Percentiles rank a stretch among this genome's conserved stretches.
Evolutionary conservation across 495 filamentous ascomycete genomes (phyloP).

Genomic region (Cryomyces antarcticus): DNA sequence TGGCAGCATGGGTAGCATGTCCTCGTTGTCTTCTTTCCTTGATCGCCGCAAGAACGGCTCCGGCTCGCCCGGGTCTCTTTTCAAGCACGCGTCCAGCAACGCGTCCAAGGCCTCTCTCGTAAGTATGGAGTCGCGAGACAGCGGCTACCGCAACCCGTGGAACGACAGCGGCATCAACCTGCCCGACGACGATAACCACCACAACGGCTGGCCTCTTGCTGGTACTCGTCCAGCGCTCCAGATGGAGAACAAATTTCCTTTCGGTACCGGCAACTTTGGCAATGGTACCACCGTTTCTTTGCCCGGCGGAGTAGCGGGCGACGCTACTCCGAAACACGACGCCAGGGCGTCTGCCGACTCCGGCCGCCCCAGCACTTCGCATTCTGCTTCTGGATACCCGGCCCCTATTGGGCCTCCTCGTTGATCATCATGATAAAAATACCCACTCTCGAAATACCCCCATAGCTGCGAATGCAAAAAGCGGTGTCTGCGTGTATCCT

Average conservation of each 20-base stretch:
- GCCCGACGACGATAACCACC: conserved; percentile 57
- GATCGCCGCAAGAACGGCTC: conserved; percentile 85
- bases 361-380: conserved; percentile 2
- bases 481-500: conserved; percentile 1
- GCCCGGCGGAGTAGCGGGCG: conserved; percentile 23
- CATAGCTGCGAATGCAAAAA: conserved; percentile 7
- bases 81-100: conserved; percentile 83
- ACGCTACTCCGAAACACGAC: conserved; percentile 63
- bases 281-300: not conserved
- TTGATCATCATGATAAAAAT: not conserved
- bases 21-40: conserved; percentile 78
- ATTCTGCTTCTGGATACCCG: conserved; percentile 22
- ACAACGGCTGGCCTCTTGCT: not conserved
- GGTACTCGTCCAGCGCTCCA: too few species aligned
- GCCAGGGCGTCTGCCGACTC: conserved; percentile 2
- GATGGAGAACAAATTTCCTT: conserved; percentile 42
- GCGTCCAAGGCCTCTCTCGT: conserved; percentile 86
- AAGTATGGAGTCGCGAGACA: conserved; percentile 79
- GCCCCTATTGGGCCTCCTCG: conserved; percentile 22
- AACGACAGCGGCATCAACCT: conserved; percentile 91
- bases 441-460: not conserved
- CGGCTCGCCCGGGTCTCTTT: conserved; percentile 61
- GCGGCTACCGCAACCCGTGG: conserved; percentile 89
- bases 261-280: conserved; percentile 27
- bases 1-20: conserved; percentile 80